These are phyloP conservation scores for Suhomyces guaymorum DNA, from an alignment of 1,139 yeast species.

Conservation along the genomic window DNA sequence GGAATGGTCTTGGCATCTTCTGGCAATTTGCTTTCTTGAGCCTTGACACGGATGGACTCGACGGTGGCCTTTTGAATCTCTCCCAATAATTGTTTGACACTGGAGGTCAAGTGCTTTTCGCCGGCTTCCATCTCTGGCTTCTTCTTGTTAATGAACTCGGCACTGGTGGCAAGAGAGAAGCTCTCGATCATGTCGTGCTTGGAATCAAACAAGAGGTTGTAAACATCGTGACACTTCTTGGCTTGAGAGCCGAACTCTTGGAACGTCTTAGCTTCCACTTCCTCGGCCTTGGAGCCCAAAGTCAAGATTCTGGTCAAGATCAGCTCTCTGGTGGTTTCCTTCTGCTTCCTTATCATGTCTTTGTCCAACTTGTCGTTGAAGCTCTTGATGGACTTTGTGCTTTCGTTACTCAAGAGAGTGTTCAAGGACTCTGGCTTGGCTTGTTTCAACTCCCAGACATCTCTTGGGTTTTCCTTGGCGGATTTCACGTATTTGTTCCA, in stretches of 20 bases:
- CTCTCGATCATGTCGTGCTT: slow-evolving; percentile 30
- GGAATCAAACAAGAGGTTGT: slow-evolving; percentile 28
- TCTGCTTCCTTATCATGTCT: slow-evolving; percentile 42
- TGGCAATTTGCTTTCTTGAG: slow-evolving; percentile 27
- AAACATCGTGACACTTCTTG: slow-evolving; percentile 34
- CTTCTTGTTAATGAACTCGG: slow-evolving; percentile 32
- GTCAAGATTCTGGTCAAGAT: slow-evolving; percentile 46
- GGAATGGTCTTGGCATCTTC: slow-evolving; percentile 35
- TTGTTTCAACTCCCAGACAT: slow-evolving; percentile 57
- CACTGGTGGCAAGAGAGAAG: slow-evolving; percentile 21
- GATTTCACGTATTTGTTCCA: slow-evolving; percentile 73
- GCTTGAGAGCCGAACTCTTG: slow-evolving; percentile 25
- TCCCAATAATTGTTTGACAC: slow-evolving; percentile 54
- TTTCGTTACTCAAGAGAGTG: slow-evolving; percentile 18
- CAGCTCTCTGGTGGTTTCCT: slow-evolving; percentile 43
- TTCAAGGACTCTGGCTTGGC: slow-evolving; percentile 45
- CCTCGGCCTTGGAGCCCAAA: slow-evolving; percentile 24
- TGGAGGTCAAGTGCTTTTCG: slow-evolving; percentile 44
- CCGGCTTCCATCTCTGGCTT: slow-evolving; percentile 37
- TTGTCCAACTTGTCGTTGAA: slow-evolving; percentile 31
- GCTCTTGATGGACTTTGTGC: slow-evolving; percentile 19
- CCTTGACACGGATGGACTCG: slow-evolving; percentile 49
- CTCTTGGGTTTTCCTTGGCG: slow-evolving; percentile 59
- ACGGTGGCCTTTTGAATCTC: slow-evolving; percentile 54
- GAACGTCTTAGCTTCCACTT: slow-evolving; percentile 26